These are phyloP conservation scores for Trichoderma sp. DNA, from an alignment of 2,329 filamentous ascomycete species.

Conservation along the genomic window DNA sequence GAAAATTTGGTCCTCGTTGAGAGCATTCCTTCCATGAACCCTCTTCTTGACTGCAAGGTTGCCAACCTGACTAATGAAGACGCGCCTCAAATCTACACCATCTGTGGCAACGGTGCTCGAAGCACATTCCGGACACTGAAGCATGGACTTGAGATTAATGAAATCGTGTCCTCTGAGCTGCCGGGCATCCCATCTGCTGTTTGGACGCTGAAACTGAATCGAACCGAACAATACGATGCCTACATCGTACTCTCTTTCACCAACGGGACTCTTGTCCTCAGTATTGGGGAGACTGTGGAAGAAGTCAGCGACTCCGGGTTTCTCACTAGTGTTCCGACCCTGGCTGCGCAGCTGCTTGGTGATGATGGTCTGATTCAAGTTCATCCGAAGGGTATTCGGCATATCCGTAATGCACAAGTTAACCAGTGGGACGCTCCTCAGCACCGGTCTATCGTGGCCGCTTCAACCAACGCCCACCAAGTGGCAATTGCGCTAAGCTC, in stretches of 20 bases:
- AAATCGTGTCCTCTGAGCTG: slow-evolving; percentile 91
- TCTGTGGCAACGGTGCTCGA: slow-evolving; percentile 82
- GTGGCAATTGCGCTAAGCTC: slow-evolving; percentile 92
- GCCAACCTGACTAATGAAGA: slow-evolving; percentile 89
- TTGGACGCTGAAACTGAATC: slow-evolving; percentile 89
- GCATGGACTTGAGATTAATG: slow-evolving; percentile 87
- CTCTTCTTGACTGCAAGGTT: slow-evolving; percentile 85
- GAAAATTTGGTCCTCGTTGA: slow-evolving; percentile 85
- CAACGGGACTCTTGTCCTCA: slow-evolving; percentile 85
- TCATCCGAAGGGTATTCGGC: slow-evolving; percentile 91
- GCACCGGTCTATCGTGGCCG: slow-evolving; percentile 92
- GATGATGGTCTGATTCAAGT: slow-evolving; percentile 92
- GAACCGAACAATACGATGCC: slow-evolving; percentile 79
- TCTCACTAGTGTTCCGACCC: slow-evolving; percentile 78
- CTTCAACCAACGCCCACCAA: slow-evolving; percentile 88
- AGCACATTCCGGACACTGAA: slow-evolving; percentile 90
- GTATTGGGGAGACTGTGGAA: slow-evolving; percentile 94
- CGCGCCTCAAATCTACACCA: slow-evolving; percentile 91
- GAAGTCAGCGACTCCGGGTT: slow-evolving; percentile 94
- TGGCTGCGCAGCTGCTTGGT: slow-evolving; percentile 90
- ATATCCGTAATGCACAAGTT: slow-evolving; percentile 73
- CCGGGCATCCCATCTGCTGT: slow-evolving; percentile 86
- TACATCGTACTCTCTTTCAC: slow-evolving; percentile 95
- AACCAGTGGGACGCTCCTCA: slow-evolving; percentile 94
- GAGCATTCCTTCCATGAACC: slow-evolving; percentile 84